A percentile compares a stretch with the other conserved stretches of the same genome.
These are phyloP conservation scores for Aspergillus nidulans DNA, from an alignment of 495 filamentous ascomycete species.

Conservation along the genomic window DNA sequence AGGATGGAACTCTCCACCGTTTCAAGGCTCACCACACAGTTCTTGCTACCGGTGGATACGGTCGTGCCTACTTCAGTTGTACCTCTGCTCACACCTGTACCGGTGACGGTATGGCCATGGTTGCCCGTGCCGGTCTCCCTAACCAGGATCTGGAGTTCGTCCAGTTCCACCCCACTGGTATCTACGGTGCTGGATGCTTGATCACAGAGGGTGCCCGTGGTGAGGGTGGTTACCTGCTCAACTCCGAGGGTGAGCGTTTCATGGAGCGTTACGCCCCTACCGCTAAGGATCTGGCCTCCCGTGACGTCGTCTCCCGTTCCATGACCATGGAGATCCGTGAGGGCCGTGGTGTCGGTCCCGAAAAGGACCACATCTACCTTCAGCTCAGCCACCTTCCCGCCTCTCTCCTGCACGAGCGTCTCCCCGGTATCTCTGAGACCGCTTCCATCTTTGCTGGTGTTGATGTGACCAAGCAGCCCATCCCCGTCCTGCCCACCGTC, in stretches of 20 bases:
- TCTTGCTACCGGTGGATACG: slow-evolving; percentile 92
- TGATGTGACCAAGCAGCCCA: slow-evolving; percentile 93
- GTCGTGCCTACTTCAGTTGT: slow-evolving; percentile 95
- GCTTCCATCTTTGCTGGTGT: slow-evolving; percentile 95
- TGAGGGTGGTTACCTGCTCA: slow-evolving; percentile 96
- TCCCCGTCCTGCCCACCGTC: slow-evolving; percentile 93
- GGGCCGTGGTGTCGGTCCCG: slow-evolving; percentile 89
- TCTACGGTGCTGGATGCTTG: slow-evolving; percentile 97
- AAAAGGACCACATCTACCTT: slow-evolving; percentile 97
- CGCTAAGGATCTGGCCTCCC: slow-evolving; percentile 90
- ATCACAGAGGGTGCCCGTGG: slow-evolving; percentile 98
- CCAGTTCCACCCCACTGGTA: slow-evolving; percentile 98
- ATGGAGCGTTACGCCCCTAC: slow-evolving; percentile 98
- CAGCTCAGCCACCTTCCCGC: slow-evolving; percentile 91
- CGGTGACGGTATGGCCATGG: slow-evolving; percentile 98
- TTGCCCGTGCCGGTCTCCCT: slow-evolving; percentile 91
- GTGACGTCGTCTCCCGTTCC: slow-evolving; percentile 91
- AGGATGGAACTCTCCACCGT: slow-evolving; percentile 93
- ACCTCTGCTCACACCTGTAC: slow-evolving; percentile 98
- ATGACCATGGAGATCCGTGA: slow-evolving; percentile 98
- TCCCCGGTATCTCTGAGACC: slow-evolving; percentile 97
- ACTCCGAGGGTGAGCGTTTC: slow-evolving; percentile 95
- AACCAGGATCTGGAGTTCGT: slow-evolving; percentile 99
- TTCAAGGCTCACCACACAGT: slow-evolving; percentile 96
- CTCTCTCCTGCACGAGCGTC: slow-evolving; percentile 88